phyloP scores from a whole-genome alignment of 2,329 filamentous ascomycete genomes.

The Aspergillus glaucus region DNA sequence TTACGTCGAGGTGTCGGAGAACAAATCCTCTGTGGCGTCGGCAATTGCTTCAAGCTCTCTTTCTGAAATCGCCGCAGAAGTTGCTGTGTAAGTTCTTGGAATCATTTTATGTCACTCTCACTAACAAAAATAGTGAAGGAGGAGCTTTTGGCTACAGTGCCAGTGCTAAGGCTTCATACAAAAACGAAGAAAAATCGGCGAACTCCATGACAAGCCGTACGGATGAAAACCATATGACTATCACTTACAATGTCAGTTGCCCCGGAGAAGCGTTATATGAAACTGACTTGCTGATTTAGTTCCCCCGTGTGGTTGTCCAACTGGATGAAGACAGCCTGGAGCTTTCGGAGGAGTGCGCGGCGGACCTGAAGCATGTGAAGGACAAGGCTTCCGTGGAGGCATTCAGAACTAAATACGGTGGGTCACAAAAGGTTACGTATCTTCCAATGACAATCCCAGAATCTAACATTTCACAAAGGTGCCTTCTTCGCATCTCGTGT shows the following conservation, averaged over 20 bases:
- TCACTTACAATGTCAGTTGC: slow-evolving; percentile 4
- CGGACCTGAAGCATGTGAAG: background rate
- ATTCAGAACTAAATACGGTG: slow-evolving; percentile 4
- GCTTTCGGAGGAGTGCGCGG: slow-evolving; percentile 3
- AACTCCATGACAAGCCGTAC: background rate
- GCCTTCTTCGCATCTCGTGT: slow-evolving; percentile 3
- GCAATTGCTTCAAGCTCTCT: background rate
- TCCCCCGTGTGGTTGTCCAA: slow-evolving; percentile 3
- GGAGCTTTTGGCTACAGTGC: background rate
- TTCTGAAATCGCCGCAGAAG: background rate
- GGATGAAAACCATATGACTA: slow-evolving; percentile 3
- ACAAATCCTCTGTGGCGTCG: background rate
- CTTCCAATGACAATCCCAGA: too few relatives aligned
- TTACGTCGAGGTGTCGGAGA: background rate
- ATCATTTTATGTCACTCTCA: background rate
- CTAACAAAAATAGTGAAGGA: background rate
- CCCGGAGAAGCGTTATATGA: too few relatives aligned
- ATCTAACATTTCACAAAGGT: background rate
- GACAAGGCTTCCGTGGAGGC: background rate
- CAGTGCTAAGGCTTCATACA: background rate
- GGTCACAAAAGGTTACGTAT: too few relatives aligned
- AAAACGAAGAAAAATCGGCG: background rate
- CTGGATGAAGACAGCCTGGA: slow-evolving; percentile 3
- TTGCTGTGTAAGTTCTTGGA: background rate
- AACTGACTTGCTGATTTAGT: background rate